Evolutionary conservation across 768 basidiomycete genomes (phyloP).

Genomic region (Hericium erinaceus): DNA sequence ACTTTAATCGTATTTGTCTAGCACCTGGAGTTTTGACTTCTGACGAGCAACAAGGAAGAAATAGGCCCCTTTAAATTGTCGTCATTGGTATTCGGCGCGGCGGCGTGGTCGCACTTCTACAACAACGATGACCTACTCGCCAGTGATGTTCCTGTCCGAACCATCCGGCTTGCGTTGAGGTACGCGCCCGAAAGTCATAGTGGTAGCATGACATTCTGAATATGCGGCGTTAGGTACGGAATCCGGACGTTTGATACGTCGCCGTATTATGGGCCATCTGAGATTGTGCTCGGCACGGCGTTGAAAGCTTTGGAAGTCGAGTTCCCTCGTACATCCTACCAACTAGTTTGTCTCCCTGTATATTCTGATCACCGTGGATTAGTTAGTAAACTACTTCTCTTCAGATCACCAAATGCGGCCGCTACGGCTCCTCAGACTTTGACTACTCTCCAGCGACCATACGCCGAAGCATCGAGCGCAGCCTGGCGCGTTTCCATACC

Average conservation of each 20-base stretch:
- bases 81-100: conserved; percentile 63
- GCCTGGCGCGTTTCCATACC: conserved; percentile 62
- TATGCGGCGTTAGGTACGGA: conserved; percentile 51
- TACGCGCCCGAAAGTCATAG: conserved; percentile 23
- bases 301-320: conserved; percentile 49
- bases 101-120: conserved; percentile 57
- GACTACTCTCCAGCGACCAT: conserved; percentile 67
- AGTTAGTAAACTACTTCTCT: not conserved
- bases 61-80: conserved; percentile 30
- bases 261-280: conserved; percentile 72
- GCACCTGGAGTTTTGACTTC: not conserved
- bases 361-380: no score
- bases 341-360: conserved; percentile 36
- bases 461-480: conserved; percentile 55
- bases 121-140: conserved; percentile 50
- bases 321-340: conserved; percentile 73
- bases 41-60: conserved; percentile 18
- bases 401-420: conserved; percentile 83
- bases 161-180: conserved; percentile 70
- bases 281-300: conserved; percentile 63
- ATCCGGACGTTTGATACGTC: conserved; percentile 78
- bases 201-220: not conserved
- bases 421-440: conserved; percentile 57
- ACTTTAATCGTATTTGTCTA: not conserved
- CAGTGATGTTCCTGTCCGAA: conserved; percentile 49